Evolutionary conservation across 176 grass and related monocot genomes (phyloP).

Genomic region (Phragmites australis): DNA sequence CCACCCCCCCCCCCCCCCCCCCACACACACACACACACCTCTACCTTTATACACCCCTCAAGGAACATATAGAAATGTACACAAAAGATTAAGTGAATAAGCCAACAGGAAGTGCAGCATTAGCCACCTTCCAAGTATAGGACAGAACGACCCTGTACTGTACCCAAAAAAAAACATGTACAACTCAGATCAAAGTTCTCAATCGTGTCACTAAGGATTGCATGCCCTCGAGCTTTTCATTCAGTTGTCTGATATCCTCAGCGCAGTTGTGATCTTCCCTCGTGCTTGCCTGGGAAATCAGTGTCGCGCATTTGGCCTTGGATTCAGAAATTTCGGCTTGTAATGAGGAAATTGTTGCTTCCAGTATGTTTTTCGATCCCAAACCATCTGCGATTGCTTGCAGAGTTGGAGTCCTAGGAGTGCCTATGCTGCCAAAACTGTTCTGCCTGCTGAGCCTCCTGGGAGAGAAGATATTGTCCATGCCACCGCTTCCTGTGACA

Average conservation of each 20-base stretch:
- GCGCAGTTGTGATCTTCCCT: slow-evolving; percentile 38
- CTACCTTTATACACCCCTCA: slow-evolving; percentile 38
- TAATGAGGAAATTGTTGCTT: slow-evolving; percentile 65
- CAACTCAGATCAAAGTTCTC: slow-evolving; percentile 59
- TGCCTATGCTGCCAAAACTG: slow-evolving; percentile 77
- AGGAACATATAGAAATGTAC: slow-evolving; percentile 51
- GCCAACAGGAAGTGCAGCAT: slow-evolving; percentile 30
- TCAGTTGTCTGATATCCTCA: slow-evolving; percentile 55
- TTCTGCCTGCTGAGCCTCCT: slow-evolving; percentile 76
- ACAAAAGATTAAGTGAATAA: slow-evolving; percentile 46
- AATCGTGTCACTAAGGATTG: slow-evolving; percentile 71
- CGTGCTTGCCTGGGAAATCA: slow-evolving; percentile 49
- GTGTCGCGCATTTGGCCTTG: slow-evolving; percentile 61
- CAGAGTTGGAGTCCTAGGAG: slow-evolving; percentile 63
- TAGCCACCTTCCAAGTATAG: slow-evolving; percentile 39
- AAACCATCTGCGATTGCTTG: slow-evolving; percentile 28
- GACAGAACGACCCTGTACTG: slow-evolving; percentile 36
- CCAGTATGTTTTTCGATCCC: slow-evolving; percentile 50
- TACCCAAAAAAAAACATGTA: slow-evolving; percentile 36
- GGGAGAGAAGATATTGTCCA: slow-evolving; percentile 72
- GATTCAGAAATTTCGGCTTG: slow-evolving; percentile 71
- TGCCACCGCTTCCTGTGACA: slow-evolving; percentile 73
- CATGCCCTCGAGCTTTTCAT: slow-evolving; percentile 80
- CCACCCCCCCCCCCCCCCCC: too few relatives aligned
- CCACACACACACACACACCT: too few relatives aligned